Evolutionary conservation across 2,329 filamentous ascomycete species (phyloP), one percentile per base, ranked within the genome.

Genomic region (Diaporthe citriasiana): DNA sequence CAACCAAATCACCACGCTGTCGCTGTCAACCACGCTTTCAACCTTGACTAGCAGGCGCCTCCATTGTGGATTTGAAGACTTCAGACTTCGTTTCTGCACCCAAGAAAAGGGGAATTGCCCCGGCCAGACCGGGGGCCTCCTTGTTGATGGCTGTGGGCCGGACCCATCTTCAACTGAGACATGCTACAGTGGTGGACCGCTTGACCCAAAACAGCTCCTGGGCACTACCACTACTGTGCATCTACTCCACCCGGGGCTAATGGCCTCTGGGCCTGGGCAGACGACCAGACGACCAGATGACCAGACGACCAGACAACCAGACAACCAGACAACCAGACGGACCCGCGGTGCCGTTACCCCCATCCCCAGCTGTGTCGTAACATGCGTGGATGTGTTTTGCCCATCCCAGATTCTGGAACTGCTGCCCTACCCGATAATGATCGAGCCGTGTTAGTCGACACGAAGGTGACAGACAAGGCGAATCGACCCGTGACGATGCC

Each of bases 141-240:
- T 45, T 66, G 63, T 66, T 66, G 45, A 51, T 33, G 45, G 30
- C 45, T 66, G 63, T 66, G 63, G 63, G 45, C 45, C 63, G 63
- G 63, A 66, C 63, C 63, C 63, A 51, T 66, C 45, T 9, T 33
- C 30, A 51, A 66, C 45, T 51, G 63, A 66, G 63, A 66, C 63
- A 66, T 66, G 63, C 63, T 66, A 66, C 60, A 66, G 60, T 35
- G 30, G 60, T 50, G 60, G 45, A 51, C 45, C 60, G 60, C 60
- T 66, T 66, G 60, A 51, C 60, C 60, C 42, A 66, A 66, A 66
- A 51, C 60, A 51, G 60, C 42, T 66, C 60, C 59, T 50, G 59
- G 27, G 59, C 59, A 66, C 60, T n/a, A 50, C 19, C 42, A 66
- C 19, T 47, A 25, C 27, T 35, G 42, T 42, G 22, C 45, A 66